Evolutionary conservation across 2,329 filamentous ascomycete genomes (phyloP).

Genomic region (Fusarium multiceps): DNA sequence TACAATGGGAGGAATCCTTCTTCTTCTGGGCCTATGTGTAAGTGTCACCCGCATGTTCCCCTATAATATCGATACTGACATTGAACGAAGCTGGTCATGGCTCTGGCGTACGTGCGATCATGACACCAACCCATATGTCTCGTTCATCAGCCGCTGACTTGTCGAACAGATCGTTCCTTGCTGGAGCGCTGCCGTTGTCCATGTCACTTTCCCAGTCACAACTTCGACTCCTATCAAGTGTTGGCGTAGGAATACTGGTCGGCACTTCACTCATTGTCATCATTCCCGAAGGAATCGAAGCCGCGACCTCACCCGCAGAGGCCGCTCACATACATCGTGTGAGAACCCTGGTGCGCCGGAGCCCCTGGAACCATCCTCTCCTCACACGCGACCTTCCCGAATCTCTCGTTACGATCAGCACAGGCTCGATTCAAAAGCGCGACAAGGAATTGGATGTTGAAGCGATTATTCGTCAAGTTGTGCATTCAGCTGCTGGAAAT

Average conservation of each 20-base stretch:
- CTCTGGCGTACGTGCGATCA: slow-evolving; percentile 62
- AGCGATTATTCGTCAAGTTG: slow-evolving; percentile 30
- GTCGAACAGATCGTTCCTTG: slow-evolving; percentile 82
- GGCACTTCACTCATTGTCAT: slow-evolving; percentile 97
- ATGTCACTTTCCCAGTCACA: slow-evolving; percentile 89
- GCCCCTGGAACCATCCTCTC: slow-evolving; percentile 47
- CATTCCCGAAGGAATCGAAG: slow-evolving; percentile 95
- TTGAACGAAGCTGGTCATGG: slow-evolving; percentile 64
- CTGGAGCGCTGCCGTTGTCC: slow-evolving; percentile 89
- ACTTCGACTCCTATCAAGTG: slow-evolving; percentile 86
- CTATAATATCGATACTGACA: slow-evolving; percentile 38
- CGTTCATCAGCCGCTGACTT: slow-evolving; percentile 34
- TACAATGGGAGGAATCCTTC: slow-evolving; percentile 55
- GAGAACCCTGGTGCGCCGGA: slow-evolving; percentile 49
- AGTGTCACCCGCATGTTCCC: slow-evolving; percentile 32
- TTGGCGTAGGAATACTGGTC: slow-evolving; percentile 93
- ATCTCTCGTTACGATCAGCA: slow-evolving; percentile 37
- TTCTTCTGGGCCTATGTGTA: slow-evolving; percentile 57
- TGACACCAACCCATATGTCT: slow-evolving; percentile 25
- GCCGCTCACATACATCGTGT: slow-evolving; percentile 53
- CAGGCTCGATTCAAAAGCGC: slow-evolving; percentile 12
- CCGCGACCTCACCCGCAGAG: slow-evolving; percentile 73
- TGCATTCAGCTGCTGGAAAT: slow-evolving; percentile 12
- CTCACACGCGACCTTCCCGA: slow-evolving; percentile 43
- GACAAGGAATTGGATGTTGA: slow-evolving; percentile 21